A percentile compares a stretch with the other conserved stretches of the same genome.
phyloP scores from a whole-genome alignment of 192 early-diverging fungal genomes.

The Anaeromyces robustus region DNA sequence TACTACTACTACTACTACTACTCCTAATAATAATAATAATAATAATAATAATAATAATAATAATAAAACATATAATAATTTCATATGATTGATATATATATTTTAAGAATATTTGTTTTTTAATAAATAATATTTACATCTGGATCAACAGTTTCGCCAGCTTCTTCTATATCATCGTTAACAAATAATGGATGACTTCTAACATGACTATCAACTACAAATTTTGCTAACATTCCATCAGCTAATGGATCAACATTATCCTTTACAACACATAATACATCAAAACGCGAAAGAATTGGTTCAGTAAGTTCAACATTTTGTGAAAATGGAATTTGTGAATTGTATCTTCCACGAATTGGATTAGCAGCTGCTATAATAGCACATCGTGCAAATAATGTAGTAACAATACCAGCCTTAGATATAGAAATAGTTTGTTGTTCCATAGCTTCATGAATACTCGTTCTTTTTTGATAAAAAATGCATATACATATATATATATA shows the following conservation, averaged over 20 bases:
- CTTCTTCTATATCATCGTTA: constrained; percentile 18
- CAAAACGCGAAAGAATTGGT: constrained; percentile 96
- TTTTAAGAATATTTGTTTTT: too few relatives aligned
- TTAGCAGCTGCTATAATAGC: constrained; percentile 70
- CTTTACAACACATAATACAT: constrained; percentile 88
- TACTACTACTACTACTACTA: neutral
- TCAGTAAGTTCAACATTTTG: constrained; percentile 97
- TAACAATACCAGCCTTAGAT: constrained; percentile 76
- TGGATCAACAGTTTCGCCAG: constrained; percentile 22
- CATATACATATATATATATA: too few relatives aligned
- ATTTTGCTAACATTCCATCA: constrained; percentile 80
- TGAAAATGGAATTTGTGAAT: constrained; percentile 78
- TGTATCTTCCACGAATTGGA: constrained; percentile 71
- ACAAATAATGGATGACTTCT: constrained; percentile 66
- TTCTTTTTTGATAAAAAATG: constrained; percentile 25
- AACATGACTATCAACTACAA: constrained; percentile 87
- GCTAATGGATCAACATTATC: constrained; percentile 80
- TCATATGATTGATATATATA: neutral
- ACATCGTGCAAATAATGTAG: constrained; percentile 69
- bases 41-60: constrained; percentile 7
- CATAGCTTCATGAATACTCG: constrained; percentile 91
- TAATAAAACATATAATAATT: neutral
- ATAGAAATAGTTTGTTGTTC: constrained; percentile 81
- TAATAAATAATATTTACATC: constrained; percentile 31
- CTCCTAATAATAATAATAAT: neutral